Evolutionary conservation across 2,329 filamentous ascomycete species (phyloP), one percentile per base, ranked within the genome.

Genomic region (Leptographium radiaticola): DNA sequence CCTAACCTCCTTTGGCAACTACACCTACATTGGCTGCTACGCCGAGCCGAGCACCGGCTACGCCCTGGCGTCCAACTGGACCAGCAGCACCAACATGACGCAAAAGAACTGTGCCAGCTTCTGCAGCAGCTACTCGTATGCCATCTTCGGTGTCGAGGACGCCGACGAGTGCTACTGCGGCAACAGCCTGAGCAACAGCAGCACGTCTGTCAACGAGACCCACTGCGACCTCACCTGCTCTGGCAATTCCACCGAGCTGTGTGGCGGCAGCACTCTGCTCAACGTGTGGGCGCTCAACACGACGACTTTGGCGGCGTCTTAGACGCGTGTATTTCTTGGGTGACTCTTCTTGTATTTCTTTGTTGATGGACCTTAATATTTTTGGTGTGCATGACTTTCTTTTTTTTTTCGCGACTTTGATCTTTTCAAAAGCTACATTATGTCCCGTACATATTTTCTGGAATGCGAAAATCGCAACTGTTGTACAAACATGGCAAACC

Each of bases 91-190:
- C 25, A 52, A 62, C 55, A 77, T 80, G 70, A 77, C 74, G 1
- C 68, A 76, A 5, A 66, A 70, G 53, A 68, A 62, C 49, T 81
- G 77, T 59, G 65, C 76, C 48, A 62, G 67, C 18, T 73, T 70
- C 62, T 81, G 77, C 63, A 60, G 61, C 4, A 78, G 68, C 6
- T 73, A 68, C 58, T 56, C 69, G 6, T 73, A 68, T 58, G 57
- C 58, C 2, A 70, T 74, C 55, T 75, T 75, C 6, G 76, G 76
- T 7, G 66, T 76, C 0, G 74, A 80, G 60, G 74, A 72, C 57
- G 67, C 66, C 9, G 62, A 64, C 20, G 72, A 80, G 59, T 80
- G 77, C 62, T 80, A 72, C 67, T 81, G 75, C 57, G 72, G 69
- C 38, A 58, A 59, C 55, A 6, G 25, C 6, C 47, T 60, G 11